These are phyloP conservation scores for Stagonosporopsis cucurbitacearum DNA, from an alignment of 2,329 filamentous ascomycete species.

Conservation along the genomic window DNA sequence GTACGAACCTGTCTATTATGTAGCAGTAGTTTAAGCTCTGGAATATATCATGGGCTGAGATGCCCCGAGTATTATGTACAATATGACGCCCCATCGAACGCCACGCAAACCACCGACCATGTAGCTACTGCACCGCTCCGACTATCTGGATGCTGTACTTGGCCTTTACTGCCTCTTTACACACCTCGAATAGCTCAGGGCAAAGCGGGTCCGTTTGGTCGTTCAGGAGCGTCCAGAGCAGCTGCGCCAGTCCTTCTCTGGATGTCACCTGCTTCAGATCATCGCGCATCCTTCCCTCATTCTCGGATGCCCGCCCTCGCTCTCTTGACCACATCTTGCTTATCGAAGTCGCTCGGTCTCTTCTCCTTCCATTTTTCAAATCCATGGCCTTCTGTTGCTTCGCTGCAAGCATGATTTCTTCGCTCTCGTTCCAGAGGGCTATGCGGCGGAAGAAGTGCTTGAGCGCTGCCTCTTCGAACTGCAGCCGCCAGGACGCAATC, in stretches of 20 bases:
- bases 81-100: background rate
- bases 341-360: constrained; percentile 16
- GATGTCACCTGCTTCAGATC: constrained; percentile 33
- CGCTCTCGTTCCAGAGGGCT: constrained; percentile 28
- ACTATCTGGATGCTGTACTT: constrained; percentile 25
- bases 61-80: constrained; percentile 2
- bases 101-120: constrained; percentile 1
- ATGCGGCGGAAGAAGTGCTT: constrained; percentile 35
- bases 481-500: constrained; percentile 8
- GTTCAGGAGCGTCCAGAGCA: constrained; percentile 33
- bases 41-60: background rate
- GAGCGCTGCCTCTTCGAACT: constrained; percentile 28
- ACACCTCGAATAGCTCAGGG: constrained; percentile 21
- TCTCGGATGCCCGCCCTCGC: constrained; percentile 10
- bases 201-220: constrained; percentile 17
- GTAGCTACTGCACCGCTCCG: background rate
- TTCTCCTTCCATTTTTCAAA: constrained; percentile 17
- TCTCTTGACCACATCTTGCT: constrained; percentile 25
- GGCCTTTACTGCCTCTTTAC: constrained; percentile 27
- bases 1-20: background rate
- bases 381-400: constrained; percentile 21
- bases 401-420: constrained; percentile 22
- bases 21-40: background rate
- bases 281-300: constrained; percentile 10
- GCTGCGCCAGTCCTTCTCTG: constrained; percentile 33